Evolutionary conservation across 768 basidiomycete genomes (phyloP).

Genomic region (Serendipita vermifera): DNA sequence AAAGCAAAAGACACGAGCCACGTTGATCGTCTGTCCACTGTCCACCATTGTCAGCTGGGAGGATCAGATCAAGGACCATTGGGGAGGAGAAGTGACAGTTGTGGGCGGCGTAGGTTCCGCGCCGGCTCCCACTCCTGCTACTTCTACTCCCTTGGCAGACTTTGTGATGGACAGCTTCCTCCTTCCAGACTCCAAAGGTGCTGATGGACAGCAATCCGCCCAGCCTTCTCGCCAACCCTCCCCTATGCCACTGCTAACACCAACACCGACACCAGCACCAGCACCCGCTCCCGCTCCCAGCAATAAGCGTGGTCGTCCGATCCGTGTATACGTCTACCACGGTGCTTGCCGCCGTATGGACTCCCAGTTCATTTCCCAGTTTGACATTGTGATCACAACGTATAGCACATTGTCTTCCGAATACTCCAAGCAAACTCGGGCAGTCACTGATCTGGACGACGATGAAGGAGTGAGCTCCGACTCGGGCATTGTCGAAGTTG

Average conservation of each 20-base stretch:
- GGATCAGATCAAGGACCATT: constrained; percentile 95
- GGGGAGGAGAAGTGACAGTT: constrained; percentile 76
- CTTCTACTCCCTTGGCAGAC: constrained; percentile 16
- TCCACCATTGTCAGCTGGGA: constrained; percentile 99
- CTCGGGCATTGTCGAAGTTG: constrained; percentile 47
- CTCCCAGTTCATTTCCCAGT: constrained; percentile 76
- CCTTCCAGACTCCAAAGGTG: constrained; percentile 14
- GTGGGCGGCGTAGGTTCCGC: constrained; percentile 53
- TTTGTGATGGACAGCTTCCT: background rate
- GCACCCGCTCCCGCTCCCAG: constrained; percentile 13
- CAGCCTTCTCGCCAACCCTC: background rate
- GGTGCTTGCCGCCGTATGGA: constrained; percentile 80
- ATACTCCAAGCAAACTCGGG: constrained; percentile 73
- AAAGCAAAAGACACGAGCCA: constrained; percentile 74
- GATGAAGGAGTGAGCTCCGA: constrained; percentile 41
- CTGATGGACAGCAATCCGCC: constrained; percentile 14
- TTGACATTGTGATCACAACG: constrained; percentile 95
- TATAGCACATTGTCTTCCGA: constrained; percentile 93
- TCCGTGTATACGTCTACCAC: constrained; percentile 93
- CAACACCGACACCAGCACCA: no score
- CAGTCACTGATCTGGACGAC: constrained; percentile 48
- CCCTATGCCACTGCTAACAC: no score
- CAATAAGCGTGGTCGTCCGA: constrained; percentile 36
- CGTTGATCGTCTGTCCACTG: constrained; percentile 91
- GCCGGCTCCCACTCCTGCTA: constrained; percentile 27